Conservation (phyloP, 2,329 filamentous ascomycete species). For the Curvularia verruculosa region DNA sequence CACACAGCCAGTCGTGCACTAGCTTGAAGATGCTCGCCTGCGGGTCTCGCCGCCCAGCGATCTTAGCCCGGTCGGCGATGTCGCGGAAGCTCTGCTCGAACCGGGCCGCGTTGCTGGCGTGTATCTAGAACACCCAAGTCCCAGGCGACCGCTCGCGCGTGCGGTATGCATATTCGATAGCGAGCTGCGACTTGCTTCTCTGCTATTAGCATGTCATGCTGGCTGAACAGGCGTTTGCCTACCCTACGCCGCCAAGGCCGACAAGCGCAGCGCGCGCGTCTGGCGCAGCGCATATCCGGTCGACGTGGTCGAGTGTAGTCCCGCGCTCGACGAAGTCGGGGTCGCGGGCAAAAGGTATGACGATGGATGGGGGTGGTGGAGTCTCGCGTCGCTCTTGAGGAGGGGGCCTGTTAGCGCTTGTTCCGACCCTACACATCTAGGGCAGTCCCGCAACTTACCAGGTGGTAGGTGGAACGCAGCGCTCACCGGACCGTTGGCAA, state of each 20-base stretch:
- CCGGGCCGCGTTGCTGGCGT: conserved; percentile 27
- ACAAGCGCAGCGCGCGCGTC: conserved; percentile 39
- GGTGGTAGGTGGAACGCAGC: conserved; percentile 12
- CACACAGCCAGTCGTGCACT: conserved; percentile 1
- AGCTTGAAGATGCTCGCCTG: not conserved
- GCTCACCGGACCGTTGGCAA: conserved; percentile 16
- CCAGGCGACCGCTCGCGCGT: no score
- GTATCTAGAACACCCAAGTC: no score
- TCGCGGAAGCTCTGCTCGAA: conserved; percentile 23
- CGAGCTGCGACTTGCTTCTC: no score
- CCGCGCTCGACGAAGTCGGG: conserved; percentile 36
- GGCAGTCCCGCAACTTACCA: conserved; percentile 16
- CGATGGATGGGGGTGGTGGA: conserved; percentile 29
- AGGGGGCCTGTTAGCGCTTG: not conserved
- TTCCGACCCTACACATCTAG: not conserved
- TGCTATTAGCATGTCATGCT: no score
- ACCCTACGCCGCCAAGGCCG: no score
- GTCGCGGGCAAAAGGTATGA: conserved; percentile 37
- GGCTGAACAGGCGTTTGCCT: no score
- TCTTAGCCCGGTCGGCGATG: no score
- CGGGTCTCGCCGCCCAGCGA: no score
- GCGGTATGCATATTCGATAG: no score
- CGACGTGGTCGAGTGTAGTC: conserved; percentile 18
- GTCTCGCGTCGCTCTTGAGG: conserved; percentile 18
- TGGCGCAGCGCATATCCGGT: conserved; percentile 23